These are phyloP conservation scores for Phytopythium ostracodes DNA, from an alignment of 352 stramenopile genomes.

Conservation along the genomic window DNA sequence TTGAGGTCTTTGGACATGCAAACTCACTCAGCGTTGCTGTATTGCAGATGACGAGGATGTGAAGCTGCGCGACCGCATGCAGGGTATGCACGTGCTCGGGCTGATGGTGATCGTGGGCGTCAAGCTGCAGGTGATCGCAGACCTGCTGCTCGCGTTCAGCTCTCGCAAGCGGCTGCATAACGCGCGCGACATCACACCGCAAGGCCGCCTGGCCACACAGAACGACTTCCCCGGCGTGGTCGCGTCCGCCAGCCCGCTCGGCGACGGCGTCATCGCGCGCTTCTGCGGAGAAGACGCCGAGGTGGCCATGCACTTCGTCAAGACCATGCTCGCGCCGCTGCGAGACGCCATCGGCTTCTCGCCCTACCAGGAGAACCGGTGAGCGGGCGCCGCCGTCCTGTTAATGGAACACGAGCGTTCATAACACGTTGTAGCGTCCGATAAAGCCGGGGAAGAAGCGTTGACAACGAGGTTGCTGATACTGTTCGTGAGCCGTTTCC, in stretches of 20 bases:
- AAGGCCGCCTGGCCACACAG: conserved; percentile 47
- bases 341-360: conserved; percentile 50
- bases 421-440: conserved; percentile 33
- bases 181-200: conserved; percentile 62
- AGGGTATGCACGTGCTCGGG: conserved; percentile 67
- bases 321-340: conserved; percentile 52
- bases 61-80: conserved; percentile 69
- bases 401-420: neutral
- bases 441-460: neutral
- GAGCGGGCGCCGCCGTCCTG: neutral
- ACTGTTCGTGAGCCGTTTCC: neutral
- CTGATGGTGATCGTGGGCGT: conserved; percentile 61
- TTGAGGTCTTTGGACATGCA: neutral
- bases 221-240: conserved; percentile 52
- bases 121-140: conserved; percentile 46
- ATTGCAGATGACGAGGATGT: conserved; percentile 59
- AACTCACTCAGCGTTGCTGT: neutral
- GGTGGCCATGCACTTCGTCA: conserved; percentile 54
- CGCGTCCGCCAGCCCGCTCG: conserved; percentile 69
- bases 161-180: conserved; percentile 74
- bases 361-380: conserved; percentile 79
- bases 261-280: conserved; percentile 63
- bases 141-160: conserved; percentile 56
- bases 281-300: conserved; percentile 68
- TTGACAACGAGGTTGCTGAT: too few relatives aligned